Base-by-base conservation (phyloP, 768 basidiomycete species). In the Xerocomellus intermedius region DNA sequence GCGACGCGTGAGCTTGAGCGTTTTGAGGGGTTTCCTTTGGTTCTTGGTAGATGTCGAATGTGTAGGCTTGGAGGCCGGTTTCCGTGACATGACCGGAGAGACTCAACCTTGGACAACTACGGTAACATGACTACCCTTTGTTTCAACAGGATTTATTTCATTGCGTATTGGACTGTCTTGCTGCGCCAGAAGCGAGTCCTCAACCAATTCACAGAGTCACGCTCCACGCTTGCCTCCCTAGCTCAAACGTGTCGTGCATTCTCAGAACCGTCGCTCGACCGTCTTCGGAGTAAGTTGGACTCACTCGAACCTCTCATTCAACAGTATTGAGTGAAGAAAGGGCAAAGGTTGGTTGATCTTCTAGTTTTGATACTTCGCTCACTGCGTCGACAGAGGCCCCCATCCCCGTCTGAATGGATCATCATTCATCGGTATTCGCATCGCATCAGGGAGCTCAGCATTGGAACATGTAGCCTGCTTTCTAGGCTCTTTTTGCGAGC, bases 81-180 rank as follows among this genome's bases (percentile, higher is more conserved):
- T 66, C 47, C 52, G 65, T 39, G 60, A 56, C 65, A 66, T 66
- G 60, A 30, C n/a, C n/a, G n/a, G n/a, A n/a, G n/a, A n/a, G n/a
- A n/a, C n/a, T n/a, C n/a, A n/a, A n/a, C n/a, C n/a, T n/a, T n/a
- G n/a, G n/a, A n/a, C n/a, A n/a, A n/a, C n/a, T n/a, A n/a, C n/a
- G n/a, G n/a, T n/a, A n/a, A n/a, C n/a, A n/a, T n/a, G n/a, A n/a
- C n/a, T n/a, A n/a, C n/a, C 16, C 28, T 5, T 22, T 48, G 32
- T 33, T 30, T 22, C 49, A 46, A 10, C 17, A n/a, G 2, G 12
- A 47, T 22, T n/a, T 53, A 6, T 42, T 37, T 24, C 32, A 28
- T 16, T 22, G 39, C 33, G 36, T 54, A 35, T 22, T 36, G 32
- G 35, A 54, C 33, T 32, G 16, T 16, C 28, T 53, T 9, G 41